phyloP scores from a whole-genome alignment of 108 stramenopile species.

The Discostella stelligeroides region DNA sequence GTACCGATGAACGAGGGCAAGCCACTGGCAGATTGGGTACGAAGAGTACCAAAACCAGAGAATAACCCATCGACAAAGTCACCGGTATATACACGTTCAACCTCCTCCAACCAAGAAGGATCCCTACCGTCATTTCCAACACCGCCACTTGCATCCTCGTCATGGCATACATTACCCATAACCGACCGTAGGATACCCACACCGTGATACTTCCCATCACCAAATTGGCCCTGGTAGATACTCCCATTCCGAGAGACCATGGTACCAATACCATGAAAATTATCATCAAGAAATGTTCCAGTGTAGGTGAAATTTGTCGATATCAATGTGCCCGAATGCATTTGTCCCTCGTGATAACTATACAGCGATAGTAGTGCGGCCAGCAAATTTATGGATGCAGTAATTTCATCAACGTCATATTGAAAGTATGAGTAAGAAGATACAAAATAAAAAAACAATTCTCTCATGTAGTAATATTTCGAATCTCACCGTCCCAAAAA shows the following conservation, averaged over 20 bases:
- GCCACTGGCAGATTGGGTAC: slow-evolving; percentile 21
- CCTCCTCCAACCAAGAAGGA: background rate
- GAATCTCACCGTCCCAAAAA: slow-evolving; percentile 37
- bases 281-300: slow-evolving; percentile 31
- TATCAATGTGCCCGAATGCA: slow-evolving; percentile 41
- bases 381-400: background rate
- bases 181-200: slow-evolving; percentile 20
- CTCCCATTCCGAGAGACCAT: slow-evolving; percentile 32
- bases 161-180: background rate
- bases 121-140: background rate
- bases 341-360: slow-evolving; percentile 30
- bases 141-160: background rate
- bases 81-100: slow-evolving; percentile 35
- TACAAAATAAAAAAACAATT: background rate
- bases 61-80: slow-evolving; percentile 36
- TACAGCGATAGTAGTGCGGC: background rate
- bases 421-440: no score
- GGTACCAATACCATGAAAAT: slow-evolving; percentile 46
- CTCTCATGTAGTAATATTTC: no score
- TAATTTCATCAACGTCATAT: no score
- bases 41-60: slow-evolving; percentile 29
- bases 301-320: slow-evolving; percentile 40
- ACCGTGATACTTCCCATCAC: slow-evolving; percentile 31
- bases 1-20: slow-evolving; percentile 25
- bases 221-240: slow-evolving; percentile 42